Evolutionary conservation across 306 rosid genomes (phyloP).

Genomic region (Medicago arabica): DNA sequence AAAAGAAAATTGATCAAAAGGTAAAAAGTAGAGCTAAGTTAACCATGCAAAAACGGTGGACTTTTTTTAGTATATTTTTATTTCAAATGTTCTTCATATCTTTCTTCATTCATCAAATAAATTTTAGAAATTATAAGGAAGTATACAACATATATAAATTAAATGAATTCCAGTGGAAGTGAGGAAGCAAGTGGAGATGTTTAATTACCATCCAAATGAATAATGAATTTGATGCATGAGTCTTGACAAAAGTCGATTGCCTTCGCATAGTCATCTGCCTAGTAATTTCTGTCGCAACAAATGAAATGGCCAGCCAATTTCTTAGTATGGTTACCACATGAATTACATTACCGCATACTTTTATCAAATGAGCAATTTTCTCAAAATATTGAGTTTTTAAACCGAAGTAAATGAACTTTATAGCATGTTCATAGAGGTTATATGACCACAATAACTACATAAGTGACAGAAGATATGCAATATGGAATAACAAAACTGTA

Average conservation of each 20-base stretch:
- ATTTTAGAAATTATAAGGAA: conserved; percentile 4
- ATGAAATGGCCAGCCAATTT: conserved; percentile 27
- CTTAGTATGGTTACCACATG: conserved; percentile 30
- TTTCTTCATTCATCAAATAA: conserved; percentile 27
- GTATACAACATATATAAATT: neutral
- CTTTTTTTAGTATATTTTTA: conserved; percentile 27
- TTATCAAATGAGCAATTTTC: conserved; percentile 9
- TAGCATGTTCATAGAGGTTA: neutral
- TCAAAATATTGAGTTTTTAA: conserved; percentile 20
- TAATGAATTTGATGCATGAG: conserved; percentile 68
- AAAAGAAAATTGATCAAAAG: too few relatives aligned
- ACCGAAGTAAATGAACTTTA: conserved; percentile 15
- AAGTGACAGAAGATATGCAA: conserved; percentile 14
- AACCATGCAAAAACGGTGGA: neutral
- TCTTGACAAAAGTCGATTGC: conserved; percentile 84
- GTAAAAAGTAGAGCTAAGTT: too few relatives aligned
- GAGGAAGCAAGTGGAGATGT: conserved; percentile 37
- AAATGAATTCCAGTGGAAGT: conserved; percentile 30
- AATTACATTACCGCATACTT: conserved; percentile 9
- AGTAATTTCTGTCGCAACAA: conserved; percentile 64
- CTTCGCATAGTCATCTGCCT: conserved; percentile 75
- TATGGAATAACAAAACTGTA: neutral
- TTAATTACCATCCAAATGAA: conserved; percentile 81
- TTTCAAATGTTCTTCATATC: conserved; percentile 25
- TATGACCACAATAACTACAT: neutral